Evolutionary conservation across 352 stramenopile genomes (phyloP).

Genomic region (Pythium biforme): DNA sequence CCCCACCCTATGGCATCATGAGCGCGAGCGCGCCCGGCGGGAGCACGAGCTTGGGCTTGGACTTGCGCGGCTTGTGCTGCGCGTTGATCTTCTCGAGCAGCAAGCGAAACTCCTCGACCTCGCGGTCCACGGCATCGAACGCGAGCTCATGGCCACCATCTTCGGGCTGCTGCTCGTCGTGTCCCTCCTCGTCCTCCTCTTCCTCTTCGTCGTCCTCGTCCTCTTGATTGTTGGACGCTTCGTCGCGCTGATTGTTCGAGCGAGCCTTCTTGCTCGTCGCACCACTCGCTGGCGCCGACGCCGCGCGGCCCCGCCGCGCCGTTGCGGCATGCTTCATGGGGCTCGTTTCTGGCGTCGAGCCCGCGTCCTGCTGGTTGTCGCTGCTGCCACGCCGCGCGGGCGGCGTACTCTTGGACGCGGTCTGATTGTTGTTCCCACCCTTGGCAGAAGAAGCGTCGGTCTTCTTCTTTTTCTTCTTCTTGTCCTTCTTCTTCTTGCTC

Average conservation of each 20-base stretch:
- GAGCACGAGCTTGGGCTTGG: constrained; percentile 72
- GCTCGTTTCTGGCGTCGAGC: constrained; percentile 17
- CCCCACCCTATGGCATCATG: neutral
- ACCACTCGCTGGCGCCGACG: constrained; percentile 2
- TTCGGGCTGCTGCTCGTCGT: constrained; percentile 5
- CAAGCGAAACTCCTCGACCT: constrained; percentile 72
- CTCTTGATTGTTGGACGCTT: constrained; percentile 4
- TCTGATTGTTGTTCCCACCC: constrained; percentile 3
- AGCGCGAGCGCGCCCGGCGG: constrained; percentile 51
- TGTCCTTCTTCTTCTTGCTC: constrained; percentile 79
- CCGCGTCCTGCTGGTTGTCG: constrained; percentile 17
- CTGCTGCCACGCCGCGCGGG: neutral
- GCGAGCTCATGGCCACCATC: constrained; percentile 32
- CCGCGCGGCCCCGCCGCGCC: constrained; percentile 6
- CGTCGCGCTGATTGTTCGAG: constrained; percentile 14
- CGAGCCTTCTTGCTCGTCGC: constrained; percentile 11
- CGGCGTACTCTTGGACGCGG: neutral
- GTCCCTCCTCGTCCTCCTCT: constrained; percentile 1
- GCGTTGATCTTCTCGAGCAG: constrained; percentile 72
- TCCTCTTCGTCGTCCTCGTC: constrained; percentile 7
- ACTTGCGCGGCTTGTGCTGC: constrained; percentile 43
- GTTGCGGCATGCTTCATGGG: constrained; percentile 5
- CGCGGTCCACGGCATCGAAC: constrained; percentile 62
- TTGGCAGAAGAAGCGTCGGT: constrained; percentile 13
- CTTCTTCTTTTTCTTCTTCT: constrained; percentile 73